phyloP scores from a whole-genome alignment of 192 early-diverging fungal species.

The Backusella mclennaniae region DNA sequence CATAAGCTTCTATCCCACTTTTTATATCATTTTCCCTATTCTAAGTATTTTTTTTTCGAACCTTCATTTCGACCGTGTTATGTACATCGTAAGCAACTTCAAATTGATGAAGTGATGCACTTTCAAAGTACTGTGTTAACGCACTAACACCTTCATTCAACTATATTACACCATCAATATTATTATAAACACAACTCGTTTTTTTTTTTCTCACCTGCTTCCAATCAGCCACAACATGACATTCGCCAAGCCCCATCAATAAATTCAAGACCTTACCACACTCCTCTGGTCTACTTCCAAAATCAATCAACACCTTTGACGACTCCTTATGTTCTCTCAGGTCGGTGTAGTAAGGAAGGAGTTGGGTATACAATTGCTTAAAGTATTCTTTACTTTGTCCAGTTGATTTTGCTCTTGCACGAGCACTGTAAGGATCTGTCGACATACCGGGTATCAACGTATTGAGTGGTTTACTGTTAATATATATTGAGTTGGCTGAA shows the following conservation, averaged over 20 bases:
- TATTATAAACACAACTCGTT: not conserved
- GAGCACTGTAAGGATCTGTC: constrained; percentile 44
- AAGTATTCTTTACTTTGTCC: constrained; percentile 62
- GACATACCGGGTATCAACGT: constrained; percentile 46
- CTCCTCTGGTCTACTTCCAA: constrained; percentile 56
- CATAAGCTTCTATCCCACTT: not conserved
- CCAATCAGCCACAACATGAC: constrained; percentile 51
- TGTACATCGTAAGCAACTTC: constrained; percentile 73
- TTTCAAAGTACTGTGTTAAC: constrained; percentile 79
- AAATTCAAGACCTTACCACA: constrained; percentile 59
- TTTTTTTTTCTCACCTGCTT: constrained; percentile 52
- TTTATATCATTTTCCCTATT: not conserved
- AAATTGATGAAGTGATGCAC: constrained; percentile 68
- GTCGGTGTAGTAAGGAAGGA: constrained; percentile 72
- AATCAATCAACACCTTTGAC: constrained; percentile 64
- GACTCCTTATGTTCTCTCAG: constrained; percentile 67
- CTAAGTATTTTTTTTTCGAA: constrained; percentile 7
- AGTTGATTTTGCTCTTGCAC: constrained; percentile 44
- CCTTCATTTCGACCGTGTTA: constrained; percentile 65
- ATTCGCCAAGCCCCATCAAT: constrained; percentile 50
- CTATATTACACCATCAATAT: constrained; percentile 20
- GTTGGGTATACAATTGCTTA: constrained; percentile 54
- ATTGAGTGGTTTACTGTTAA: constrained; percentile 37
- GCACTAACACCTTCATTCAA: constrained; percentile 58
- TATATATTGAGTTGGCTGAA: constrained; percentile 13